Conservation (phyloP, 2,329 filamentous ascomycete genomes). For the Pseudofabraea citricarpa region DNA sequence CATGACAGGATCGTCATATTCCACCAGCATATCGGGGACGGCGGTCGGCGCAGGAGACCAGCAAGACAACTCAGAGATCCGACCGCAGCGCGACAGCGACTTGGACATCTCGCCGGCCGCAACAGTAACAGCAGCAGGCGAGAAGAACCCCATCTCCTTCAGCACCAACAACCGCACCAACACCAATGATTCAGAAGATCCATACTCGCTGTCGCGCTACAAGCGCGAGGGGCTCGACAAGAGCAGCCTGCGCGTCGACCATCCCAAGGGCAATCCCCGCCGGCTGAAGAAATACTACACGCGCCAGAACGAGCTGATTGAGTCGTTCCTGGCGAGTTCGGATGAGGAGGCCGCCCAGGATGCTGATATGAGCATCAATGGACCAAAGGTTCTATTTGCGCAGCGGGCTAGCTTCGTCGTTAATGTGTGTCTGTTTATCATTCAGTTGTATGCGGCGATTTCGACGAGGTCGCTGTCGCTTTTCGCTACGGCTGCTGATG, state of each 20-base stretch:
- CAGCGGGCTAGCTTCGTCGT: constrained; percentile 46
- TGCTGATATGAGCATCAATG: constrained; percentile 45
- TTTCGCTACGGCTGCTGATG: constrained; percentile 62
- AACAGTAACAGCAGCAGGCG: not conserved
- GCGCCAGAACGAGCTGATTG: constrained; percentile 43
- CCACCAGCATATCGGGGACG: no score
- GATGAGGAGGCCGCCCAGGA: constrained; percentile 49
- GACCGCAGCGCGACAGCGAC: no score
- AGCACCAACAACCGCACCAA: not conserved
- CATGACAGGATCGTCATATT: no score
- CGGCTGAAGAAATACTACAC: constrained; percentile 43
- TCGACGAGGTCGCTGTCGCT: constrained; percentile 56
- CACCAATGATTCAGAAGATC: constrained; percentile 22
- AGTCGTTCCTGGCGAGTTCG: constrained; percentile 48
- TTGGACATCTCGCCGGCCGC: no score
- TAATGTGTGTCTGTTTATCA: constrained; percentile 50
- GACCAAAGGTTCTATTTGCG: constrained; percentile 47
- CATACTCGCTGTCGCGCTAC: constrained; percentile 27
- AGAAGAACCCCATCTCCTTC: not conserved
- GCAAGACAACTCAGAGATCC: no score
- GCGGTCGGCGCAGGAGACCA: no score
- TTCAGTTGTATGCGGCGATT: constrained; percentile 54
- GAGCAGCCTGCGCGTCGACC: constrained; percentile 41
- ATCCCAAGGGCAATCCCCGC: constrained; percentile 39
- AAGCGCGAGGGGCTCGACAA: constrained; percentile 32